Percentiles rank a stretch among this genome's conserved stretches.
These are phyloP conservation scores for Tothia fuscella DNA, from an alignment of 2,329 filamentous ascomycete species.

Conservation along the genomic window DNA sequence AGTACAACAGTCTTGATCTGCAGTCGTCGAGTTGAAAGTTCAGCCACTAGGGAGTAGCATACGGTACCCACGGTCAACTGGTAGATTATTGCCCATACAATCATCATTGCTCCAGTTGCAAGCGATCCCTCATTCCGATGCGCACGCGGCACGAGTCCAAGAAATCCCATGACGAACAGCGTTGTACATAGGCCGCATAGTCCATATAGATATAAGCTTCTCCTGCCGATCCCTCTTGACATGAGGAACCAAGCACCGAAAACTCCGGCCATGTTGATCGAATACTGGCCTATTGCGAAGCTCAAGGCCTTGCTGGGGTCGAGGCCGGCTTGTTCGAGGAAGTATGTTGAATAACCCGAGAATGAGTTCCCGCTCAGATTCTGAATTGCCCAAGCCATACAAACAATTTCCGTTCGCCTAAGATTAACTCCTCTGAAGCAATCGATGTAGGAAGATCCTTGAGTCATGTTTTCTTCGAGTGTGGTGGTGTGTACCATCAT, in stretches of 20 bases:
- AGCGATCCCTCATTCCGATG: constrained; percentile 35
- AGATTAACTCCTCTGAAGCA: constrained; percentile 73
- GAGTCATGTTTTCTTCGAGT: constrained; percentile 63
- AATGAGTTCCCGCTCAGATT: constrained; percentile 36
- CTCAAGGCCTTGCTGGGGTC: constrained; percentile 30
- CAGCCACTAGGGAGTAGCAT: constrained; percentile 77
- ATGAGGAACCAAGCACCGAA: constrained; percentile 75
- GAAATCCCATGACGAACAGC: constrained; percentile 71
- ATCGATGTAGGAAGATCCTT: constrained; percentile 63
- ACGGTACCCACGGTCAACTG: constrained; percentile 82
- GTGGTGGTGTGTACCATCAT: constrained; percentile 91
- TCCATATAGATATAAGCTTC: constrained; percentile 64
- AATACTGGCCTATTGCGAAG: constrained; percentile 45
- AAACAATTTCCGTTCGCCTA: constrained; percentile 64
- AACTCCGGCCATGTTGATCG: constrained; percentile 66
- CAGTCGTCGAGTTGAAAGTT: constrained; percentile 69
- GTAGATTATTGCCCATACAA: constrained; percentile 71
- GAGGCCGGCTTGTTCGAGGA: constrained; percentile 36
- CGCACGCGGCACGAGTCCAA: constrained; percentile 48
- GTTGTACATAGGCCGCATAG: constrained; percentile 49
- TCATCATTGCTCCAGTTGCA: constrained; percentile 22
- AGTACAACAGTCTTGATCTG: constrained; percentile 89
- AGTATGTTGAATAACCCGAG: constrained; percentile 37
- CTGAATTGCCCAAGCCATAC: constrained; percentile 40
- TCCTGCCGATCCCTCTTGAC: constrained; percentile 59